Percentiles rank a stretch among this genome's conserved stretches.
Evolutionary conservation across 257 asterid genomes (phyloP).

Genomic region (Oldenlandia corymbosa): DNA sequence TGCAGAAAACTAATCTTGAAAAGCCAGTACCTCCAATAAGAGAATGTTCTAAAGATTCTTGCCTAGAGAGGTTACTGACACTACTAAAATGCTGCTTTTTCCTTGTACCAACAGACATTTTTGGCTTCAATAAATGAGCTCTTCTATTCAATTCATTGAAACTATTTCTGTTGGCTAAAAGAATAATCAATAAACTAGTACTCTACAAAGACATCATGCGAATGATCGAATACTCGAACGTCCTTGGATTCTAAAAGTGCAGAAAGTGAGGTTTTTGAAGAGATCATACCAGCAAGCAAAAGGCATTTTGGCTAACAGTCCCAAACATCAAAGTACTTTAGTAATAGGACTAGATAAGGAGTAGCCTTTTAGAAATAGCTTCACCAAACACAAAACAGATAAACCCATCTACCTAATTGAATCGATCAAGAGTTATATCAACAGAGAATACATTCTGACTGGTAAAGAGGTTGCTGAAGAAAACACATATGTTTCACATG

Average conservation of each 20-base stretch:
- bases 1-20: constrained; percentile 58
- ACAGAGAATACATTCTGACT: neutral
- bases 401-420: neutral
- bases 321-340: too few relatives aligned
- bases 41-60: constrained; percentile 29
- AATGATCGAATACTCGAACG: neutral
- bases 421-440: neutral
- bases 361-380: neutral
- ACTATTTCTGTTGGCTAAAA: neutral
- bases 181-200: neutral
- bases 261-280: neutral
- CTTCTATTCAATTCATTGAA: neutral
- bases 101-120: constrained; percentile 29
- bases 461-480: neutral
- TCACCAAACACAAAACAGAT: neutral
- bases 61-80: constrained; percentile 40
- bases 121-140: neutral
- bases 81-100: constrained; percentile 43
- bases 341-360: too few relatives aligned
- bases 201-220: neutral
- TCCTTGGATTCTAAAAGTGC: neutral
- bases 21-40: constrained; percentile 70
- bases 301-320: neutral
- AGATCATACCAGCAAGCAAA: neutral
- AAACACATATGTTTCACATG: neutral